Evolutionary conservation across 1,284 basidiomycete genomes (phyloP).

Genomic region (Exobasidium cylindrosporum): DNA sequence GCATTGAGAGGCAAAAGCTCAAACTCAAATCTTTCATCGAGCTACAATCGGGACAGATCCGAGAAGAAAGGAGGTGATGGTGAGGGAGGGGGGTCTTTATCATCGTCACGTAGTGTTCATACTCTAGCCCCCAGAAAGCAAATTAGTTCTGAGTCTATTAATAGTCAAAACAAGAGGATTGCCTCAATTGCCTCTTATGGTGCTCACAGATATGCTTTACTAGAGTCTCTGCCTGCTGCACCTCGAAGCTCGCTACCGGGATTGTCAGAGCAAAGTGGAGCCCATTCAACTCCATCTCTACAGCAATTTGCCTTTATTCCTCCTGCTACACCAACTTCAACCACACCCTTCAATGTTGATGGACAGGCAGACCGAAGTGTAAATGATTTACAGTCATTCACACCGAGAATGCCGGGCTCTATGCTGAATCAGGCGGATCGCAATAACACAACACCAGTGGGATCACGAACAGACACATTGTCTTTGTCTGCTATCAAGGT

Average conservation of each 20-base stretch:
- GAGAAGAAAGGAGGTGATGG: not conserved
- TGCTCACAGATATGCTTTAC: not conserved
- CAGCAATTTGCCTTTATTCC: conserved; percentile 3
- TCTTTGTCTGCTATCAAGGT: not conserved
- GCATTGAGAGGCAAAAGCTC: too few species aligned
- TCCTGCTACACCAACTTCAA: not conserved
- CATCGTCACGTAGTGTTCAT: too few species aligned
- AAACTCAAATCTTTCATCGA: too few species aligned
- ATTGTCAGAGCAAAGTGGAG: not conserved
- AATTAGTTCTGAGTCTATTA: too few species aligned
- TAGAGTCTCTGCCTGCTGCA: not conserved
- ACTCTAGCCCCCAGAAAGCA: too few species aligned
- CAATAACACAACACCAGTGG: not conserved
- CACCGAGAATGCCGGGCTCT: conserved; percentile 1
- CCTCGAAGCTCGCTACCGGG: not conserved
- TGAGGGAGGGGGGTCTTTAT: not conserved
- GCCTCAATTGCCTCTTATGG: too few species aligned
- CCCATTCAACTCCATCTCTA: not conserved
- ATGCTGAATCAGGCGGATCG: not conserved
- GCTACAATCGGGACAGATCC: too few species aligned
- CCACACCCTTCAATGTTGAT: not conserved
- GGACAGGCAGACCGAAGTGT: not conserved
- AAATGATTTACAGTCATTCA: not conserved
- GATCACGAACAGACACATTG: not conserved
- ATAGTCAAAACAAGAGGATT: too few species aligned